phyloP scores from a whole-genome alignment of 352 stramenopile genomes.

The Phytophthora multivora region DNA sequence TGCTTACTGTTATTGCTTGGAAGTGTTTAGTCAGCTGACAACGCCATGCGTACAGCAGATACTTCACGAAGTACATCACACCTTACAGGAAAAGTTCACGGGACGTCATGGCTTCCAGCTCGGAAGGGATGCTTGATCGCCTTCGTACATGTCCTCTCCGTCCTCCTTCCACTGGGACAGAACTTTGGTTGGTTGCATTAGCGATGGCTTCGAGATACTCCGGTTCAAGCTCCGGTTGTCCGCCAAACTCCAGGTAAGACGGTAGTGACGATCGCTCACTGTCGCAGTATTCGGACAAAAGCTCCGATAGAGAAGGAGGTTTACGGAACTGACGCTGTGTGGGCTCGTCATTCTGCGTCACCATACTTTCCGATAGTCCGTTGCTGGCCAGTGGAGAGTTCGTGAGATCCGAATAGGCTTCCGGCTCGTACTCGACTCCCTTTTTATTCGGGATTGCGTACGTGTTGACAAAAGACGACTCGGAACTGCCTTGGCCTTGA shows the following conservation, averaged over 20 bases:
- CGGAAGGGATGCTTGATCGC: conserved; percentile 34
- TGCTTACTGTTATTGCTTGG: conserved; percentile 18
- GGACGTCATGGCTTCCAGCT: conserved; percentile 28
- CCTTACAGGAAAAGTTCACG: conserved; percentile 38
- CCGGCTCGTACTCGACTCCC: conserved; percentile 7
- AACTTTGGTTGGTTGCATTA: conserved; percentile 20
- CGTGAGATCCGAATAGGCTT: conserved; percentile 33
- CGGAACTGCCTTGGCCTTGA: conserved; percentile 14
- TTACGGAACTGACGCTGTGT: conserved; percentile 40
- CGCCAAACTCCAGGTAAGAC: conserved; percentile 32
- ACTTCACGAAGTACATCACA: not conserved
- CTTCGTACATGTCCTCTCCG: conserved; percentile 19
- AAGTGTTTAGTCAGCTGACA: not conserved
- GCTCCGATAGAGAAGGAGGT: conserved; percentile 48
- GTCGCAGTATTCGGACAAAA: conserved; percentile 67
- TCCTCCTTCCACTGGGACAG: conserved; percentile 32
- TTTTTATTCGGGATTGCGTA: conserved; percentile 25
- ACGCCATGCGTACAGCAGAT: too few species aligned
- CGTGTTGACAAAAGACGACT: conserved; percentile 25
- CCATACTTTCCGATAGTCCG: conserved; percentile 27
- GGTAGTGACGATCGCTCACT: conserved; percentile 35
- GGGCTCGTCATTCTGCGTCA: conserved; percentile 25
- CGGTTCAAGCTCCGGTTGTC: conserved; percentile 41
- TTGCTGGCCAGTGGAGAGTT: conserved; percentile 35
- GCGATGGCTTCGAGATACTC: conserved; percentile 39